These are phyloP conservation scores for Kodamaea lidongshanica DNA, from an alignment of 805 yeast genomes.

Conservation along the genomic window DNA sequence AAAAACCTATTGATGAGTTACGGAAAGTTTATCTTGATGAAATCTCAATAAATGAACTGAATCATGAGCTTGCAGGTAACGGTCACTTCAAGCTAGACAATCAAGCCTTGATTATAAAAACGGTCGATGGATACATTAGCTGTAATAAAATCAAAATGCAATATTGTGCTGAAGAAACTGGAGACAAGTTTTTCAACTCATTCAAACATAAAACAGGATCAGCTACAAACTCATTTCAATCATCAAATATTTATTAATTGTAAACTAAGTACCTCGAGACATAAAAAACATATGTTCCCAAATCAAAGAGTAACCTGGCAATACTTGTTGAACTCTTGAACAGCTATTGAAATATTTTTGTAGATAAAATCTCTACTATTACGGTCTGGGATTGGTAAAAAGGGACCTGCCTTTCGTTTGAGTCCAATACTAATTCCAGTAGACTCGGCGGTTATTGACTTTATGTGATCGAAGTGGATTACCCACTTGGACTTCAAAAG, in stretches of 20 bases:
- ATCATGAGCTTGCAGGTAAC: slow-evolving; percentile 9
- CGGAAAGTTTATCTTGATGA: slow-evolving; percentile 47
- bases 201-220: slow-evolving; percentile 45
- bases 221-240: slow-evolving; percentile 11
- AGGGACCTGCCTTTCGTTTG: slow-evolving; percentile 47
- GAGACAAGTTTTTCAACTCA: slow-evolving; percentile 37
- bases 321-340: slow-evolving; percentile 66
- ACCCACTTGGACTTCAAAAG: slow-evolving; percentile 65
- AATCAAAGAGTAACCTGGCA: slow-evolving; percentile 45
- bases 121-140: slow-evolving; percentile 38
- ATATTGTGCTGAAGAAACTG: slow-evolving; percentile 44
- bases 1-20: slow-evolving; percentile 19
- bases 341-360: slow-evolving; percentile 72
- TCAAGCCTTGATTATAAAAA: slow-evolving; percentile 31
- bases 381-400: slow-evolving; percentile 73
- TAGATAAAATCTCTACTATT: slow-evolving; percentile 61
- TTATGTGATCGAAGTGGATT: slow-evolving; percentile 56
- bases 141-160: slow-evolving; percentile 45
- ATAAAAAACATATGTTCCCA: no score
- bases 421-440: slow-evolving; percentile 71
- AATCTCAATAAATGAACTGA: slow-evolving; percentile 13
- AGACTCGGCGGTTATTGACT: slow-evolving; percentile 65
- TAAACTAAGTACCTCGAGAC: background rate
- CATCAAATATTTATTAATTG: background rate
- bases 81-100: slow-evolving; percentile 19